These are phyloP conservation scores for Rhodosporidiobolus sp. DNA, from an alignment of 768 basidiomycete species.

Conservation along the genomic window DNA sequence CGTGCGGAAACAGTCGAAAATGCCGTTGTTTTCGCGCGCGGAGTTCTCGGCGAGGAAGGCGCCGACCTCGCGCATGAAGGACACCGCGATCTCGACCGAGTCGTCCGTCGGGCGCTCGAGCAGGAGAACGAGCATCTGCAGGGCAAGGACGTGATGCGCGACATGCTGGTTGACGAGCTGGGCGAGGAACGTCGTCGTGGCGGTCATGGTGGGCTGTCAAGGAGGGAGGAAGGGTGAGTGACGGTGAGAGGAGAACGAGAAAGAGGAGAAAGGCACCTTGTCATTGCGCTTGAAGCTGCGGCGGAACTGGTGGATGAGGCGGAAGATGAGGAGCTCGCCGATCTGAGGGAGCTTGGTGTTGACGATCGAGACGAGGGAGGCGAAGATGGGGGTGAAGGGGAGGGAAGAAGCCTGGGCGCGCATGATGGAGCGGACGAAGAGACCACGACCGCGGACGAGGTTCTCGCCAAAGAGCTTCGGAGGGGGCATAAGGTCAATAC, in stretches of 20 bases:
- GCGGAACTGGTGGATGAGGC: constrained; percentile 91
- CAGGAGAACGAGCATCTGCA: constrained; percentile 91
- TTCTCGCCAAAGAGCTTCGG: constrained; percentile 85
- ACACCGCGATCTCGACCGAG: constrained; percentile 96
- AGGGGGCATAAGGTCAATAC: constrained; percentile 61
- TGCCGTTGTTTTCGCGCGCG: constrained; percentile 88
- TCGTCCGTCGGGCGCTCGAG: constrained; percentile 95
- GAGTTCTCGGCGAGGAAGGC: constrained; percentile 89
- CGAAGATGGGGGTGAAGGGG: constrained; percentile 96
- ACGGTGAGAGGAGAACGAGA: neutral
- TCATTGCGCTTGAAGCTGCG: constrained; percentile 94
- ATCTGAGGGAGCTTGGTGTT: constrained; percentile 97
- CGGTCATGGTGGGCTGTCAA: constrained; percentile 82
- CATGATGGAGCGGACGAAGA: constrained; percentile 93
- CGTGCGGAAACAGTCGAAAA: constrained; percentile 94
- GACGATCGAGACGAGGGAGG: constrained; percentile 86
- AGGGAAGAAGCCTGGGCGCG: constrained; percentile 95
- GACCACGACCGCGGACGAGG: constrained; percentile 83
- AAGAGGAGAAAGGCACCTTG: constrained; percentile 61
- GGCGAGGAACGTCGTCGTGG: constrained; percentile 77
- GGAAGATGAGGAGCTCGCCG: constrained; percentile 81
- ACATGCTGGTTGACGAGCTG: constrained; percentile 92
- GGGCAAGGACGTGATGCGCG: constrained; percentile 87
- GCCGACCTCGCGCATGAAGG: constrained; percentile 95
- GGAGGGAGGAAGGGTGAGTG: neutral